Conservation (phyloP, 2,329 filamentous ascomycete genomes). For the Coniochaeta sp. region DNA sequence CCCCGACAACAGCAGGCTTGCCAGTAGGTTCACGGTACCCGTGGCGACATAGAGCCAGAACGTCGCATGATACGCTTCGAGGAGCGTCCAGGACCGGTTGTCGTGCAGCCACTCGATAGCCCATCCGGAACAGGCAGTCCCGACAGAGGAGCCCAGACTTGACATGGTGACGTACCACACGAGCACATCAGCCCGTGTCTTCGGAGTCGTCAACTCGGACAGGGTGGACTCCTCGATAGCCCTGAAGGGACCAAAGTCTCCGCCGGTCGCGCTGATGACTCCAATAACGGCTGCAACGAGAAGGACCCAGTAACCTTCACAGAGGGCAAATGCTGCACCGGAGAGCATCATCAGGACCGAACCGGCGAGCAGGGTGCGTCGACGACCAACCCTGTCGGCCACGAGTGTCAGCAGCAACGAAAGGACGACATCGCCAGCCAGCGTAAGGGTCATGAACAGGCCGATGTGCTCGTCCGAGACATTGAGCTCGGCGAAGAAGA, state of each 20-base stretch:
- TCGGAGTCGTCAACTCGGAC: conserved; percentile 49
- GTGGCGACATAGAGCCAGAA: conserved; percentile 53
- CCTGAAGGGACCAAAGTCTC: conserved; percentile 61
- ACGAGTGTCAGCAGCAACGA: conserved; percentile 50
- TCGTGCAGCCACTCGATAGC: conserved; percentile 39
- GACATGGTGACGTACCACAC: conserved; percentile 58
- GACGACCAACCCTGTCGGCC: conserved; percentile 51
- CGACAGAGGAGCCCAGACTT: conserved; percentile 46
- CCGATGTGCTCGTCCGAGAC: conserved; percentile 54
- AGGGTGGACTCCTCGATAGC: conserved; percentile 60
- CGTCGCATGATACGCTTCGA: conserved; percentile 47
- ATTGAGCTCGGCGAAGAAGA: conserved; percentile 49
- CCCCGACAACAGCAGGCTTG: conserved; percentile 38
- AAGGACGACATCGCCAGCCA: conserved; percentile 53
- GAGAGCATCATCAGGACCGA: conserved; percentile 49
- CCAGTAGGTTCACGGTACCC: conserved; percentile 42
- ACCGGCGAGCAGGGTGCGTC: conserved; percentile 44
- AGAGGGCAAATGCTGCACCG: conserved; percentile 45
- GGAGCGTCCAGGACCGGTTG: conserved; percentile 38
- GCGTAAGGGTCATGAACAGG: conserved; percentile 58
- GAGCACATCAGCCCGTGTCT: conserved; percentile 54
- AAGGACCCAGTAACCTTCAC: conserved; percentile 53
- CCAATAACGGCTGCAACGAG: conserved; percentile 51
- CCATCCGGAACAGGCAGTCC: conserved; percentile 44
- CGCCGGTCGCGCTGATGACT: conserved; percentile 54